These are phyloP conservation scores for Reutealis trisperma DNA, from an alignment of 345 rosid species.

Conservation along the genomic window DNA sequence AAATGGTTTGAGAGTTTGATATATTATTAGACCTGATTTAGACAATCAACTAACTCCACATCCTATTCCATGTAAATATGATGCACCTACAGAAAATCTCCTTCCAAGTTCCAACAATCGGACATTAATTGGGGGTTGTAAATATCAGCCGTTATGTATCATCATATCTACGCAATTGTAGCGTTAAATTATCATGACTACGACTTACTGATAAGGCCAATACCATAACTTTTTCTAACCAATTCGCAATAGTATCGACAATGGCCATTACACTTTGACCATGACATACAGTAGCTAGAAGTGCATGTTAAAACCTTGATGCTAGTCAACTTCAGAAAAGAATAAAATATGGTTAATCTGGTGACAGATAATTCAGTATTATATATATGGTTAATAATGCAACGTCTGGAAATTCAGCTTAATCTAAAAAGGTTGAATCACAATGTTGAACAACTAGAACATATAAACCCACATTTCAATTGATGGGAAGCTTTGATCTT, in stretches of 20 bases:
- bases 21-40: no score
- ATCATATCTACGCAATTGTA: no score
- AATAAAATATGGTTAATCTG: background rate
- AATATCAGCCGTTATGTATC: no score
- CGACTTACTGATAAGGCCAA: no score
- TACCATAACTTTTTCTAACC: no score
- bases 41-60: slow-evolving; percentile 18
- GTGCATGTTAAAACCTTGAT: no score
- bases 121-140: background rate
- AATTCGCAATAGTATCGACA: no score
- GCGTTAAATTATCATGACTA: no score
- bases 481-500: background rate
- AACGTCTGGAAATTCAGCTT: background rate
- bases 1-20: no score
- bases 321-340: background rate
- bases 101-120: background rate
- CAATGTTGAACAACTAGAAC: background rate
- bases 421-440: background rate
- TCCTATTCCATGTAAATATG: background rate
- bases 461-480: background rate
- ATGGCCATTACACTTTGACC: no score
- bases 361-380: no score
- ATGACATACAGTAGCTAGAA: no score
- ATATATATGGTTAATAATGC: background rate
- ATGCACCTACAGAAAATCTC: background rate